These are phyloP conservation scores for Nadsonia fulvescens DNA, from an alignment of 805 yeast species.

Conservation along the genomic window DNA sequence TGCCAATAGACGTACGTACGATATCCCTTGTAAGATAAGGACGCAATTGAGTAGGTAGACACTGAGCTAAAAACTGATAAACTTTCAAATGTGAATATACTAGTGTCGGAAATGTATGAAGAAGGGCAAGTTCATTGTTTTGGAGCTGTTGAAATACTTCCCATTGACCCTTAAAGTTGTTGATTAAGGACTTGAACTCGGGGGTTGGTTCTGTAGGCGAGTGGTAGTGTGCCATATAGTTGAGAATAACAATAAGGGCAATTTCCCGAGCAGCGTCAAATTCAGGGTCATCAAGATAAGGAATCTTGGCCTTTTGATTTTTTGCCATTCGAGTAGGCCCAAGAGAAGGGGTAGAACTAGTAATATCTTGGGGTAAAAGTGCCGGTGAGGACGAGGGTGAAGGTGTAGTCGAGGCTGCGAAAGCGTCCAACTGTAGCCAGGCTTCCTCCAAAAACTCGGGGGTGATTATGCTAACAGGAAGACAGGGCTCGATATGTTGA, in stretches of 20 bases:
- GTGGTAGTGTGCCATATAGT: constrained; percentile 4
- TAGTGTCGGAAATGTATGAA: constrained; percentile 28
- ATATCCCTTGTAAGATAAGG: constrained; percentile 23
- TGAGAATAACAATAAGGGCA: constrained; percentile 15
- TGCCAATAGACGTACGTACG: constrained; percentile 33
- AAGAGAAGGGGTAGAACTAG: too few relatives aligned
- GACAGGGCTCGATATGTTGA: too few relatives aligned
- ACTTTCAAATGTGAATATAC: constrained; percentile 29
- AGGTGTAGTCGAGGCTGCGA: too few relatives aligned
- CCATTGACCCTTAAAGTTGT: constrained; percentile 11
- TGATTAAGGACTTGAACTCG: background rate
- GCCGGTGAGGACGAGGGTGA: too few relatives aligned
- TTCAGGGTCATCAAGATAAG: constrained; percentile 33
- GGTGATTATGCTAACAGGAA: too few relatives aligned
- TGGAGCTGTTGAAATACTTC: constrained; percentile 27
- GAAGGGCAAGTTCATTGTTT: constrained; percentile 32
- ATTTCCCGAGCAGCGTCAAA: constrained; percentile 34
- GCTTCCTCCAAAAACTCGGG: too few relatives aligned
- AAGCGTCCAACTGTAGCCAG: too few relatives aligned
- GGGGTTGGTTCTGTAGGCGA: too few relatives aligned
- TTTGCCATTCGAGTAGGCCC: too few relatives aligned
- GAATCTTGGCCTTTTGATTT: constrained; percentile 26
- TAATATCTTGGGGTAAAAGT: too few relatives aligned
- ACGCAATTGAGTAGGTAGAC: constrained; percentile 17
- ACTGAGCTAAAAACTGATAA: constrained; percentile 28